Conservation (phyloP, 1,284 basidiomycete species). For the Fomitopsis schrenkii region DNA sequence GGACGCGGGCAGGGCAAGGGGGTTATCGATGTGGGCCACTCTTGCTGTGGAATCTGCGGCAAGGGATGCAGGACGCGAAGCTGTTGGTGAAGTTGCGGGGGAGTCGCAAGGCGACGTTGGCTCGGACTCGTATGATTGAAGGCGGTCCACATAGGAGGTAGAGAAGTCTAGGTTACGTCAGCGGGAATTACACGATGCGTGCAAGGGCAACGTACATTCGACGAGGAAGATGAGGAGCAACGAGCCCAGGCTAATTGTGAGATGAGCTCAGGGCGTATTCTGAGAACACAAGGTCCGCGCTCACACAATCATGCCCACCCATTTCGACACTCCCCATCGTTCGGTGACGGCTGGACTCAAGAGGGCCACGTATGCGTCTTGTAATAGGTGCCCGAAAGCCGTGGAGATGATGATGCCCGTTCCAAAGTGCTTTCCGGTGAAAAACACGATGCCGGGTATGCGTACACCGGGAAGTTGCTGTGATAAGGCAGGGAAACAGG, state of each 20-base stretch:
- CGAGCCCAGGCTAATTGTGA: constrained; percentile 48
- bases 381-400: constrained; percentile 73
- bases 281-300: not conserved
- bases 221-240: constrained; percentile 68
- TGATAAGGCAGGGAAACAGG: constrained; percentile 64
- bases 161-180: constrained; percentile 48
- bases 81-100: constrained; percentile 1
- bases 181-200: not conserved
- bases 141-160: constrained; percentile 64
- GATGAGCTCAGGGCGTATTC: not conserved
- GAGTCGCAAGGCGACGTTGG: constrained; percentile 37
- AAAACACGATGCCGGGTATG: constrained; percentile 66
- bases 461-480: constrained; percentile 46
- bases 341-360: constrained; percentile 40
- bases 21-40: constrained; percentile 6
- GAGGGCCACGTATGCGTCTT: constrained; percentile 67
- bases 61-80: not conserved
- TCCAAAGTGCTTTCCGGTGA: constrained; percentile 79
- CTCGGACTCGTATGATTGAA: constrained; percentile 55
- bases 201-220: constrained; percentile 54
- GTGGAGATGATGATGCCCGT: constrained; percentile 79
- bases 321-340: constrained; percentile 44
- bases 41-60: not conserved
- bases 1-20: constrained; percentile 12
- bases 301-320: constrained; percentile 70